Conservation (phyloP, 495 filamentous ascomycete genomes). For the Hypoxylon lienhwacheense region DNA sequence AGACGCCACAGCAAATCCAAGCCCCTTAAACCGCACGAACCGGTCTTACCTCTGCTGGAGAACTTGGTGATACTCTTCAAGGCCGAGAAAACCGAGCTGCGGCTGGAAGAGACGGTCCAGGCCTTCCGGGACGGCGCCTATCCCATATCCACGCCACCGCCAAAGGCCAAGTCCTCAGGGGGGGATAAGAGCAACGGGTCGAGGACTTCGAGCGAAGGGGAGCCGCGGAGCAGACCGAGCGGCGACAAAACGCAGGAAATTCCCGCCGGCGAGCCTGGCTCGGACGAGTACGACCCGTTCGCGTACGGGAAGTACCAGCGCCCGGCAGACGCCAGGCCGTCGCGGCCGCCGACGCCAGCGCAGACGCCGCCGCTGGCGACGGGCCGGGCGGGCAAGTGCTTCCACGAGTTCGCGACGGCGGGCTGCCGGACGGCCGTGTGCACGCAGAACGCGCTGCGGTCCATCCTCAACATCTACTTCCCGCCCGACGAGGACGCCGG, state of each 20-base stretch:
- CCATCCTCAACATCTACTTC: conserved; percentile 43
- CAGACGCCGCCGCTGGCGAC: conserved; percentile 25
- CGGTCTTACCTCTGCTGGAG: conserved; percentile 47
- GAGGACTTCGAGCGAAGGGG: conserved; percentile 7
- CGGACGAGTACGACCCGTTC: conserved; percentile 41
- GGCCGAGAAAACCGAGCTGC: conserved; percentile 28
- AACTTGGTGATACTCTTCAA: conserved; percentile 48
- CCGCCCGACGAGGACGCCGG: conserved; percentile 40
- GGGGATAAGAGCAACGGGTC: conserved; percentile 7
- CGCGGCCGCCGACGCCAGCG: conserved; percentile 34
- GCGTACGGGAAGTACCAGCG: conserved; percentile 25
- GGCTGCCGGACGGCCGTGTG: conserved; percentile 43
- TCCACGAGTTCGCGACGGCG: conserved; percentile 42
- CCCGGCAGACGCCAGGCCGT: conserved; percentile 7
- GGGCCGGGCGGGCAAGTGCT: conserved; percentile 18
- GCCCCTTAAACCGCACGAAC: conserved; percentile 25
- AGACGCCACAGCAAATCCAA: conserved; percentile 12
- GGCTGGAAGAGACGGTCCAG: conserved; percentile 39
- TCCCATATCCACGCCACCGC: conserved; percentile 16
- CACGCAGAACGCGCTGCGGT: conserved; percentile 48
- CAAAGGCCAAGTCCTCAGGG: not conserved
- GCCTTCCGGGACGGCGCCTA: conserved; percentile 38
- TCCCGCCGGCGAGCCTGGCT: conserved; percentile 10
- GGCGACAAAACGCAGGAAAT: conserved; percentile 12
- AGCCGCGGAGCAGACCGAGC: not conserved